These are phyloP conservation scores for Celoporthe dispersa DNA, from an alignment of 2,329 filamentous ascomycete species.

Conservation along the genomic window DNA sequence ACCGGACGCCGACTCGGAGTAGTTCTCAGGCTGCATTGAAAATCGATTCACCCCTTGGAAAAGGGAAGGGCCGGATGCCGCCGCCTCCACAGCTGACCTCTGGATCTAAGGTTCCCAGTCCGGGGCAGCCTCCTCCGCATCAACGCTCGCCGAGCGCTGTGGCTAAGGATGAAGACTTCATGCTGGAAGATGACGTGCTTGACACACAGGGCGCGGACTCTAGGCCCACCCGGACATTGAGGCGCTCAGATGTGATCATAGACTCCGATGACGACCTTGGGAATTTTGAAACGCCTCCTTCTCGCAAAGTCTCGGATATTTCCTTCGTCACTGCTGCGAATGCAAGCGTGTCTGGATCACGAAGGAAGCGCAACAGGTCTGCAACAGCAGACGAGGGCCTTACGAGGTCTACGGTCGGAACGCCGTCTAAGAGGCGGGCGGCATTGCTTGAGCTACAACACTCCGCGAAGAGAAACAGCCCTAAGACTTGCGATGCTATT, in stretches of 20 bases:
- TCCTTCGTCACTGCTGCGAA: constrained; percentile 35
- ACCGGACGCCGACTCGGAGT: constrained; percentile 6
- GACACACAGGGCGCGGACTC: constrained; percentile 31
- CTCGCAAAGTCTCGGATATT: constrained; percentile 37
- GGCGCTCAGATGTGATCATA: constrained; percentile 46
- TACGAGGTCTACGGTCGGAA: neutral
- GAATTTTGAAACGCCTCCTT: constrained; percentile 52
- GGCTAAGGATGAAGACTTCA: neutral
- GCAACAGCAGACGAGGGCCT: neutral
- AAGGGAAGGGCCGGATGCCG: constrained; percentile 22
- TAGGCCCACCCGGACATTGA: constrained; percentile 31
- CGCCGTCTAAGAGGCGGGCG: constrained; percentile 11
- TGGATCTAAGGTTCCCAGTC: constrained; percentile 5
- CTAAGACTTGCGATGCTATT: neutral
- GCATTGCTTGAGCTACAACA: neutral
- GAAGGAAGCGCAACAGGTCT: constrained; percentile 10
- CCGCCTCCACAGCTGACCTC: neutral
- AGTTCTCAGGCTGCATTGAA: constrained; percentile 9
- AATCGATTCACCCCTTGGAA: constrained; percentile 27
- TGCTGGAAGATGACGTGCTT: constrained; percentile 10
- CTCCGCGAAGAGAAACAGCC: neutral
- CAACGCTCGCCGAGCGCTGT: constrained; percentile 2
- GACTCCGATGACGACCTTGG: constrained; percentile 52
- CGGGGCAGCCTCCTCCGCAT: neutral
- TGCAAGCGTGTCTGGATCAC: constrained; percentile 10